Base-by-base conservation (phyloP, 148 eudicot species). In the Chenopodium berlandieri region DNA sequence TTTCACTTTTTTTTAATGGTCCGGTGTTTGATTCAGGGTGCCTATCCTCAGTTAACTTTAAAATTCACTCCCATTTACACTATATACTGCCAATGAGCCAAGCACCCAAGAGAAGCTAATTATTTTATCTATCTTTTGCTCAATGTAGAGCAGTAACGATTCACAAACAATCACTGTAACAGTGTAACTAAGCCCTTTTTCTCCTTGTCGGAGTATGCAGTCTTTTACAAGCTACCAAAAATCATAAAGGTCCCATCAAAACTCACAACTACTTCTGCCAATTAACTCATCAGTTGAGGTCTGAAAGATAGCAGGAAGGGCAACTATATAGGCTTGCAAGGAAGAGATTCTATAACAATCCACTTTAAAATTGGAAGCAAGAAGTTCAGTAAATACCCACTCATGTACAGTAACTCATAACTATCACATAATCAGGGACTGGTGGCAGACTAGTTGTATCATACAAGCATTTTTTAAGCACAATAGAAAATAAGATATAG, bases 61-160 rank as follows among this genome's bases (percentile, higher is more conserved):
- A 40, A 40, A 40, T 40, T 40, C 44, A 40, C 44, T 40, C 44
- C 44, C 44, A 40, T 40, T 40, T 40, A 40, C 44, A 40, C 44
- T 40, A 40, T 40, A 40, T 40, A 40, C 8, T 40, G 7, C 44
- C 44, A 40, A 40, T 40, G 44, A 78, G 3, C 63, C 56, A 65
- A 78, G 60, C 37, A 65, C 31, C 72, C 44, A 7, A 30, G n/a
- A 37, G 22, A 12, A 75, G 34, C 40, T 64, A 52, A 9, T 52
- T 60, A 62, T 27, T 71, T 9, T 60, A 11, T 19, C 75, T 60
- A 80, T 44, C 17, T 44, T 62, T 73, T 23, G 78, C 72, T 54
- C 17, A 73, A 65, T 48, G 40, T 31, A 31, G 16, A 73, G 76
- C 60, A 80, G 71, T 30, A 4, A 30, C 32, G 56, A n/a, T 44